Conservation (phyloP, 1,284 basidiomycete genomes). For the Agaricales sp. region DNA sequence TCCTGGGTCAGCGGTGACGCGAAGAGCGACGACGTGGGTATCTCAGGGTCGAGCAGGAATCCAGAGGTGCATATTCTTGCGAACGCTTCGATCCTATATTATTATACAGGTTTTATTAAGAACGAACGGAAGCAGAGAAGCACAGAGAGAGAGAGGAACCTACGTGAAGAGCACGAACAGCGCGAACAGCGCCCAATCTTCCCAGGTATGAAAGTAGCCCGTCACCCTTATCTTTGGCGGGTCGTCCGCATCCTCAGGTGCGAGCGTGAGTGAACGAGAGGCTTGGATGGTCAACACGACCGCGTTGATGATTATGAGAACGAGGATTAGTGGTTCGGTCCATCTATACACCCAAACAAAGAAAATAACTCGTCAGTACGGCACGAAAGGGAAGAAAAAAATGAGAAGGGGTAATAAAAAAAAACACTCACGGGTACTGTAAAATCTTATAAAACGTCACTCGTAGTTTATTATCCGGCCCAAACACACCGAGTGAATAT, state of each 20-base stretch:
- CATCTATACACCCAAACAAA: slow-evolving; percentile 38
- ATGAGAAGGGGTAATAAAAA: slow-evolving; percentile 1
- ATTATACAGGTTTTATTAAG: slow-evolving; percentile 6
- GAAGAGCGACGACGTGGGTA: slow-evolving; percentile 47
- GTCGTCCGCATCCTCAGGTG: slow-evolving; percentile 29
- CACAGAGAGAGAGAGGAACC: slow-evolving; percentile 22
- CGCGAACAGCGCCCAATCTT: slow-evolving; percentile 76
- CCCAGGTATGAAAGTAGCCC: slow-evolving; percentile 85
- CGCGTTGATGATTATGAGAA: slow-evolving; percentile 81
- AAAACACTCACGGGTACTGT: slow-evolving; percentile 34
- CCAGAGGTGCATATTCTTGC: slow-evolving; percentile 90
- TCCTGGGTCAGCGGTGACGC: slow-evolving; percentile 28
- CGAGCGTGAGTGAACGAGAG: slow-evolving; percentile 39
- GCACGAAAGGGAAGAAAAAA: neutral
- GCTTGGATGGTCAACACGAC: slow-evolving; percentile 80
- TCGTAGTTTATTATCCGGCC: slow-evolving; percentile 57
- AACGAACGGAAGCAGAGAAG: slow-evolving; percentile 4
- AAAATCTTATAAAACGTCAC: slow-evolving; percentile 58
- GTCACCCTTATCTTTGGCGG: slow-evolving; percentile 32
- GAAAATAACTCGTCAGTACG: slow-evolving; percentile 6
- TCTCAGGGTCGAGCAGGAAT: slow-evolving; percentile 82
- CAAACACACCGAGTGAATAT: slow-evolving; percentile 70
- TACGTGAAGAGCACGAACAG: slow-evolving; percentile 86
- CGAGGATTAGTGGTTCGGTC: slow-evolving; percentile 81
- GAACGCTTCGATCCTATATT: slow-evolving; percentile 67